phyloP scores from a whole-genome alignment of 495 filamentous ascomycete species.

The Arthonia radiata region DNA sequence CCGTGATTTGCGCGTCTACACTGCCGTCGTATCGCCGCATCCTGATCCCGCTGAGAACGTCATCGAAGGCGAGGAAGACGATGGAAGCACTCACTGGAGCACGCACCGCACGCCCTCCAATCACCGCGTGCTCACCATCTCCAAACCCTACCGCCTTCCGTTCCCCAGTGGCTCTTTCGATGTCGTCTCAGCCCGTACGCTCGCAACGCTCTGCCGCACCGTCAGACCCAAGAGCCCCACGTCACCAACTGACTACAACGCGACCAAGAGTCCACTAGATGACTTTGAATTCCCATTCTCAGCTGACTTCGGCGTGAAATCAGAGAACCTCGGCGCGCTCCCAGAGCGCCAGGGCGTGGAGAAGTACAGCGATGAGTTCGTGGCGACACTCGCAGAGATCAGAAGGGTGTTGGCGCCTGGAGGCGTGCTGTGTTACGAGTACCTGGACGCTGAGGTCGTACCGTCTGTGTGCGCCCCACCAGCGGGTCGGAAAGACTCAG shows the following conservation, averaged over 20 bases:
- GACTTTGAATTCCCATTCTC: too few species aligned
- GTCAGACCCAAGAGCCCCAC: conserved; percentile 6
- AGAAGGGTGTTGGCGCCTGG: too few species aligned
- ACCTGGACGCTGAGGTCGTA: conserved; percentile 19
- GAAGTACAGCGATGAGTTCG: too few species aligned
- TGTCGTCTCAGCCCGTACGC: conserved; percentile 69
- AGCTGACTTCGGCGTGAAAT: too few species aligned
- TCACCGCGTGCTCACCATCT: conserved; percentile 55
- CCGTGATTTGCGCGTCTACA: conserved; percentile 64
- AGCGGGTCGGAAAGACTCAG: too few species aligned
- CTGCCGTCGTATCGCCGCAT: conserved; percentile 52
- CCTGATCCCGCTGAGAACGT: conserved; percentile 23
- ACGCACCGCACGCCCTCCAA: conserved; percentile 48
- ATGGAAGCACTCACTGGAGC: conserved; percentile 13
- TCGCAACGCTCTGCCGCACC: conserved; percentile 57
- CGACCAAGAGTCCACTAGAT: too few species aligned
- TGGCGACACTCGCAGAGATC: too few species aligned
- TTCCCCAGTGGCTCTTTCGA: conserved; percentile 81
- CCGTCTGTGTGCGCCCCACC: conserved; percentile 11
- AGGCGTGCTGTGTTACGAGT: conserved; percentile 27
- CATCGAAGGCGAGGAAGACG: conserved; percentile 33
- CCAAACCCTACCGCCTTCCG: conserved; percentile 52
- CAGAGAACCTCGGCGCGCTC: too few species aligned
- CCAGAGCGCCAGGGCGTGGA: too few species aligned
- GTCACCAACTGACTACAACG: conserved; percentile 6